Base-by-base conservation (phyloP, 306 rosid species). In the Amphicarpaea edgeworthii region DNA sequence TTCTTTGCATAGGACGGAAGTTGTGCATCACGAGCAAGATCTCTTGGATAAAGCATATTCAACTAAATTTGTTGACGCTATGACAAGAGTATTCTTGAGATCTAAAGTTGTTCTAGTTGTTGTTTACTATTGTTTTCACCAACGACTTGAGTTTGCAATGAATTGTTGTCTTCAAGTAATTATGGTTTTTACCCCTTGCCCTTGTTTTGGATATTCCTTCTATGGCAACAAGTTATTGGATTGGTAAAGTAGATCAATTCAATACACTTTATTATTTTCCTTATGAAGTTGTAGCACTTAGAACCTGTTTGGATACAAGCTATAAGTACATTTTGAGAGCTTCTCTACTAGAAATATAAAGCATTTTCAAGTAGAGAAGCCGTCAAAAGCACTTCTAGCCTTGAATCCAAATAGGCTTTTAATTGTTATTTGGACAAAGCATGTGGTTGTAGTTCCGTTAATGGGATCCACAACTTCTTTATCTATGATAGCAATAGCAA, bases 91-190 rank as follows among this genome's bases (percentile, higher is more conserved):
- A 61, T 89, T 92, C 59, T 62, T 95, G 41, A 89, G 80, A 83
- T 90, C 97, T 57, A 95, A 95, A 84, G 83, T 90, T 57, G 82
- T 92, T 62, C 97, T 90, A 79, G 93, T 90, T 78, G 87, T 97
- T 59, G 74, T 95, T 73, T 88, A 82, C 84, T 90, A 89, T 82
- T 92, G 97, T 83, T 88, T 95, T 82, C 96, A 84, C 73, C 98
- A 95, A 38, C 92, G 89, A 38, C 85, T 82, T 76, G 97, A 92
- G 86, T 85, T 92, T 74, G 87, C 97, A 8, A 84, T 89, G 81
- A 63, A 57, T 80, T 88, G 93, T 78, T 78, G 88, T 66, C 88
- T 95, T 81, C 99, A 92, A 97, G 97, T 95, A 57, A 72, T 55
- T 71, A 51, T 77, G 55, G 68, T 65, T 58, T n/a, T n/a, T 76